Conservation (phyloP, 2,329 filamentous ascomycete genomes). For the Neonectria ditissima region DNA sequence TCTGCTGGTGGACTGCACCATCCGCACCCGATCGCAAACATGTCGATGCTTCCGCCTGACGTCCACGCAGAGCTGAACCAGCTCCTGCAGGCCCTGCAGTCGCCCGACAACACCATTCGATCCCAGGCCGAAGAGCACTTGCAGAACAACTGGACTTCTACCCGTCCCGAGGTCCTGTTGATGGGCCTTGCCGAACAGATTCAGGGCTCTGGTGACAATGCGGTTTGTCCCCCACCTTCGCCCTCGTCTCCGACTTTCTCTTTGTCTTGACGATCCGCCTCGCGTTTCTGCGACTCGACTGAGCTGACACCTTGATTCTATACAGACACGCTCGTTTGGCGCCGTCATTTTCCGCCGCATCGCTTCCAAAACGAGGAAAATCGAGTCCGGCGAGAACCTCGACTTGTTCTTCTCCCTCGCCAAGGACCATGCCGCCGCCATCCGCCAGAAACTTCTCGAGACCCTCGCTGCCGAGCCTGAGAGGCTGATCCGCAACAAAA, state of each 20-base stretch:
- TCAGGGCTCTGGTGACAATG: conserved; percentile 77
- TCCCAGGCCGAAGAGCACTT: conserved; percentile 90
- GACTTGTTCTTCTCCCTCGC: conserved; percentile 89
- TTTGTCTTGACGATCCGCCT: conserved; percentile 5
- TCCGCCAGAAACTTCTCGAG: conserved; percentile 86
- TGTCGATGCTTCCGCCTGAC: conserved; percentile 89
- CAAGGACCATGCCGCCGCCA: conserved; percentile 78
- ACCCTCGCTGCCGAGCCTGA: conserved; percentile 79
- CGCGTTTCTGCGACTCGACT: conserved; percentile 12
- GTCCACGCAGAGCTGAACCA: conserved; percentile 86
- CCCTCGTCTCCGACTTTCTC: conserved; percentile 12
- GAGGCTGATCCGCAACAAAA: conserved; percentile 87
- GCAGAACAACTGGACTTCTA: conserved; percentile 87
- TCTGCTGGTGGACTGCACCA: conserved; percentile 48
- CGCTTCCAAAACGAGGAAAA: conserved; percentile 88
- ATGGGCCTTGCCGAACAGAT: conserved; percentile 97
- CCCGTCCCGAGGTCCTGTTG: conserved; percentile 85
- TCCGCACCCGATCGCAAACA: conserved; percentile 53
- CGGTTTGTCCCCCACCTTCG: conserved; percentile 61
- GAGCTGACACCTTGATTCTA: conserved; percentile 28
- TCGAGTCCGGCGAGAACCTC: conserved; percentile 74
- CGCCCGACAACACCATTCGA: conserved; percentile 86
- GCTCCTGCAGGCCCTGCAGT: conserved; percentile 89
- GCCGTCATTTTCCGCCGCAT: conserved; percentile 96
- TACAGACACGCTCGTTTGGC: conserved; percentile 87